A percentile compares a stretch with the other conserved stretches of the same genome.
Conservation (phyloP, 257 asterid genomes). For the Penstemon eatonii region DNA sequence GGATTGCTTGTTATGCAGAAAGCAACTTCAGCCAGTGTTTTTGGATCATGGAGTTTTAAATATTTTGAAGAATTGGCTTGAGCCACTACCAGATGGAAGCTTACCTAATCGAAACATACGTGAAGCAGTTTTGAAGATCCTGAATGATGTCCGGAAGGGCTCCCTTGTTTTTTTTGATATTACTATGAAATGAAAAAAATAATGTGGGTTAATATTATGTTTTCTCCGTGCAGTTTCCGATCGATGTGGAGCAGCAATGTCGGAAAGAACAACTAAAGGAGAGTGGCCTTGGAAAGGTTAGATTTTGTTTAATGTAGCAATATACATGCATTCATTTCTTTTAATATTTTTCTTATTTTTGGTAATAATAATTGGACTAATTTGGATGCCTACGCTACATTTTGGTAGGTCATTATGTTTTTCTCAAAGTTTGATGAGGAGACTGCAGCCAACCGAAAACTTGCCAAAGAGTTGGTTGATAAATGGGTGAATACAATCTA, state of each 20-base stretch:
- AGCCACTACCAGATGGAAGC: conserved; percentile 72
- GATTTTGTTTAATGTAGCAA: conserved; percentile 17
- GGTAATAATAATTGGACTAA: conserved; percentile 12
- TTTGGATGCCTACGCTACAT: conserved; percentile 15
- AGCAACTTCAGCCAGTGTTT: conserved; percentile 94
- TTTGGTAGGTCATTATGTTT: conserved; percentile 87
- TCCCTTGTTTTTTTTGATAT: conserved; percentile 1
- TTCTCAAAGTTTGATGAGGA: conserved; percentile 95
- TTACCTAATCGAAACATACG: conserved; percentile 87
- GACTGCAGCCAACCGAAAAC: conserved; percentile 83
- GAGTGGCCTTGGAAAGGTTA: conserved; percentile 97
- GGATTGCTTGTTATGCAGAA: conserved; percentile 51
- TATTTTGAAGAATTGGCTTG: conserved; percentile 60
- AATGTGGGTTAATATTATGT: conserved; percentile 24
- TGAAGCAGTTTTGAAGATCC: conserved; percentile 78
- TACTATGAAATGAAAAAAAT: background rate
- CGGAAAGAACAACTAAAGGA: conserved; percentile 82
- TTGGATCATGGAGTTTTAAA: conserved; percentile 74
- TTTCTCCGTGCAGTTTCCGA: conserved; percentile 43
- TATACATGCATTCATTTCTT: background rate
- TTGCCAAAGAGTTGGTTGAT: conserved; percentile 97
- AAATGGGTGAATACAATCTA: conserved; percentile 69
- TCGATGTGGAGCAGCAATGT: conserved; percentile 81
- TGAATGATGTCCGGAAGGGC: conserved; percentile 64
- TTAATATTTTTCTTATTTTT: background rate